Base-by-base conservation (phyloP, 768 basidiomycete genomes). In the Termitomyces sp. region DNA sequence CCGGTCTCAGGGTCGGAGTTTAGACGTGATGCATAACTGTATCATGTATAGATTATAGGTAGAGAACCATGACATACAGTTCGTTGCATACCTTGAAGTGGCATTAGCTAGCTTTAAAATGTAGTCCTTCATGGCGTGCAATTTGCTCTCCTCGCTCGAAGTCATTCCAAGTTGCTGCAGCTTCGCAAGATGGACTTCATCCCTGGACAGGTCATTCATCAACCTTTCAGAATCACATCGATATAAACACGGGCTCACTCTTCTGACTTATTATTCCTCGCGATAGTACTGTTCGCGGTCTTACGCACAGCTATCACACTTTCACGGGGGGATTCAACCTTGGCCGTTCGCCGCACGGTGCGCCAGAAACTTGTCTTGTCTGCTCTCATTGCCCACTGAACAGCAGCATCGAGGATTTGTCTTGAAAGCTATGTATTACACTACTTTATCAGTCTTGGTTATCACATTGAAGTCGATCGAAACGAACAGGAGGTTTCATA, bases 111-210 rank as follows among this genome's bases (percentile, higher is more conserved):
- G 78, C 67, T 93, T 94, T 51, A 90, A 69, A 44, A 92, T 86
- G 66, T 96, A 94, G 60, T 96, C 94, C 22, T 88, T 78, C 85
- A 99, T 85, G 0, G 91, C 85, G n/a, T 85, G 74, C 22, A 99
- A 74, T 69, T 98, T 98, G 55, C 74, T 80, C 68, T 98, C 94
- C 65, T 96, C 95, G 26, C 76, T 75, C 2, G 79, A 59, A 1
- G 84, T 87, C 88, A 97, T 93, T 2, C 95, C 96, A 16, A 98
- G 72, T 65, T 93, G 89, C 61, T 92, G 90, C 42, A 98, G 70
- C 70, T 90, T 93, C 44, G 76, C 73, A 20, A 94, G 70, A 53
- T 96, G 86, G 0, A 69, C 68, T 58, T 93, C 90, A 57, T 97
- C 94, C 63, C 94, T 96, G 64, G 14, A 37, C 47, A 59, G 52